Evolutionary conservation across 257 asterid species (phyloP), one percentile per base, ranked within the genome.

Genomic region (Plantago ovata): DNA sequence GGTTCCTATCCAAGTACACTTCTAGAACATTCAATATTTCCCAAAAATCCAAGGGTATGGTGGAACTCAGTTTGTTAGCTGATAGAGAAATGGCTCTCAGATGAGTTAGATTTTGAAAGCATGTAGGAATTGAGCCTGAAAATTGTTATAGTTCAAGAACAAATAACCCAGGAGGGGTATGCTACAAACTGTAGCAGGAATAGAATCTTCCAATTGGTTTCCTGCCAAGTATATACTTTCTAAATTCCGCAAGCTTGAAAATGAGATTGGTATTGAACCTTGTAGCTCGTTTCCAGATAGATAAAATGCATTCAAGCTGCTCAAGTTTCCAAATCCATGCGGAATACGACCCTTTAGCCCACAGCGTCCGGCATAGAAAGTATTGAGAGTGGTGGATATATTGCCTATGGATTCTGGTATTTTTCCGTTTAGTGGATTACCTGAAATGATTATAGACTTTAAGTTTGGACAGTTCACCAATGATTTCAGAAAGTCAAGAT

Each of bases 391-490:
- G 33, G 38, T 51, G 1, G 75, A 69, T n/a, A 63, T 53, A 57
- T 69, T 69, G 12, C 75, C 75, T 21, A 67, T n/a, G 0, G 72
- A 67, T 7, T 50, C 49, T 0, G 81, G 58, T 32, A 75, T 38
- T 19, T 71, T 56, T 14, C 77, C 77, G 5, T 65, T 68, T 21
- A 76, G 72, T 18, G 76, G 77, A 48, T 75, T 71, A 28, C 67
- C 54, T 6, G 20, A 44, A 75, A 68, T 13, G 59, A n/a, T 43
- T 21, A 75, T 62, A 52, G 11, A 67, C n/a, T 60, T 52, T 55
- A 75, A 65, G 21, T 61, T 55, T 61, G 66, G 49, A 50, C 72
- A 63, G 56, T 44, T 69, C 19, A 60, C 73, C 51, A 72, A 28
- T 4, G 82, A 76, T 61, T 69, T 36, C 13, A 76, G 28, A 56